These are phyloP conservation scores for Phylloporus scabripes DNA, from an alignment of 768 basidiomycete species.

Conservation along the genomic window DNA sequence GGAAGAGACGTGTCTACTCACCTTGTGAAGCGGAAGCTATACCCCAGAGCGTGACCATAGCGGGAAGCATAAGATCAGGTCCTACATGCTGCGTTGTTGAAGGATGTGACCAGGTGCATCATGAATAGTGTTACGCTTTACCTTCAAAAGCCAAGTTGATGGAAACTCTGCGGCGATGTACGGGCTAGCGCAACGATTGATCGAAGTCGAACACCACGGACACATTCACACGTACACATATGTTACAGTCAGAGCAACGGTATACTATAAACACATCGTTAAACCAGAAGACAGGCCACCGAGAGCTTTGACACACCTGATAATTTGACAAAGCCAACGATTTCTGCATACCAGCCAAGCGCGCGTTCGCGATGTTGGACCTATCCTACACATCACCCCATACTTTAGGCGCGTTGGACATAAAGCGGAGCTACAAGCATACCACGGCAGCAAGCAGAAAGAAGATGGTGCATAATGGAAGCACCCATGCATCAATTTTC, in stretches of 20 bases:
- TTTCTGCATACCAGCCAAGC: conserved; percentile 53
- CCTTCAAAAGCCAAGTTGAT: conserved; percentile 54
- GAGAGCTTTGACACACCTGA: conserved; percentile 14
- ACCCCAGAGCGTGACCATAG: conserved; percentile 63
- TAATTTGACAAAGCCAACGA: conserved; percentile 36
- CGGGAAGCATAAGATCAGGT: conserved; percentile 53
- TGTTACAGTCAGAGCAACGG: conserved; percentile 29
- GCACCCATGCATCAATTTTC: conserved; percentile 43
- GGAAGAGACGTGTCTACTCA: conserved; percentile 7
- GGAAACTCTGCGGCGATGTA: conserved; percentile 56
- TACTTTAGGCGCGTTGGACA: not conserved
- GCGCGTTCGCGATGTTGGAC: conserved; percentile 53
- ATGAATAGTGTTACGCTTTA: conserved; percentile 2
- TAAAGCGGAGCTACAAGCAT: conserved; percentile 12
- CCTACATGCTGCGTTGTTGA: conserved; percentile 32
- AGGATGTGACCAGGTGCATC: not conserved
- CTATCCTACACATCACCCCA: conserved; percentile 24
- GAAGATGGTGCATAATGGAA: conserved; percentile 47
- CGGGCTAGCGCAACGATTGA: conserved; percentile 25
- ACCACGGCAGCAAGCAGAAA: conserved; percentile 50
- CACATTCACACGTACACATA: conserved; percentile 16
- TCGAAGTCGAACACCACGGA: not conserved
- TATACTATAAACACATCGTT: conserved; percentile 25
- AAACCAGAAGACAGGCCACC: not conserved
- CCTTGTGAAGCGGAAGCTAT: conserved; percentile 57